Conservation (phyloP, 2,329 filamentous ascomycete species). For the Elsinoe batatas region DNA sequence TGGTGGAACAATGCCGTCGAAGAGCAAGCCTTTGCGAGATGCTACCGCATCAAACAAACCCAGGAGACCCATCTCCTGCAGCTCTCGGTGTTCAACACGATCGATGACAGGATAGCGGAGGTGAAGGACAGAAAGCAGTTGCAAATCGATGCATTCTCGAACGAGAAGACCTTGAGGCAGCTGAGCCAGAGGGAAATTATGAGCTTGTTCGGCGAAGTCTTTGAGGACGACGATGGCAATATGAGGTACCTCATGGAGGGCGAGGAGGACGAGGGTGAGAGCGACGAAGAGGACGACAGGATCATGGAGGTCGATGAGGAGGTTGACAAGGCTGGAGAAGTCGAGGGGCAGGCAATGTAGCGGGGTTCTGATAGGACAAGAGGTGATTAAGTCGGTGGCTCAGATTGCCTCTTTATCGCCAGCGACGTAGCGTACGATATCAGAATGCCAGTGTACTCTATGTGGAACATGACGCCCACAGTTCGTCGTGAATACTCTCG, state of each 20-base stretch:
- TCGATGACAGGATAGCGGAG: slow-evolving; percentile 47
- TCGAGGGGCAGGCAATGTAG: too few species aligned
- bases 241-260: background rate
- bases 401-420: too few species aligned
- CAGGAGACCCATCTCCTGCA: slow-evolving; percentile 51
- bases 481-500: too few species aligned
- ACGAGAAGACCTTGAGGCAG: slow-evolving; percentile 31
- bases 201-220: slow-evolving; percentile 35
- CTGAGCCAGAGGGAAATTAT: slow-evolving; percentile 33
- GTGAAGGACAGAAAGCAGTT: slow-evolving; percentile 48
- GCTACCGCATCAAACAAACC: slow-evolving; percentile 55
- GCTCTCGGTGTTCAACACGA: slow-evolving; percentile 45
- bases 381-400: too few species aligned
- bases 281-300: background rate
- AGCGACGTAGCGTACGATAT: too few species aligned
- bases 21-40: slow-evolving; percentile 43
- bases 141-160: slow-evolving; percentile 35
- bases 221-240: slow-evolving; percentile 4
- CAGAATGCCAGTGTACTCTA: too few species aligned
- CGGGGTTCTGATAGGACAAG: too few species aligned
- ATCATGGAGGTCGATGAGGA: background rate
- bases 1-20: slow-evolving; percentile 27
- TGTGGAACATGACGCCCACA: too few species aligned
- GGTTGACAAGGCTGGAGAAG: background rate
- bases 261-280: background rate